Evolutionary conservation across 306 rosid species (phyloP).

Genomic region (Mimosa pudica): DNA sequence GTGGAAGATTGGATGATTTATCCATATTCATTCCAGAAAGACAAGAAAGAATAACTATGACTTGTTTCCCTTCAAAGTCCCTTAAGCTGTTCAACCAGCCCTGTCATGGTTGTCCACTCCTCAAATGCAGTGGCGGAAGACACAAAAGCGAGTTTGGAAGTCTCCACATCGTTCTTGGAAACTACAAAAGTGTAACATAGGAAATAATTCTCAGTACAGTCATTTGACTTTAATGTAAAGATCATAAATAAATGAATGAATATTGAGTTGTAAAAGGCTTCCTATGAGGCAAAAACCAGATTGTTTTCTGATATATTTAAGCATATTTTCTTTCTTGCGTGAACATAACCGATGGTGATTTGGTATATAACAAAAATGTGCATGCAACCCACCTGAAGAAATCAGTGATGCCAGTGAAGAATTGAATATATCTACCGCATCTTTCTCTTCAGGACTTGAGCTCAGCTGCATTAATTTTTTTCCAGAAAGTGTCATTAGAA

Average conservation of each 20-base stretch:
- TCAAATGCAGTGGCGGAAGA: slow-evolving; percentile 79
- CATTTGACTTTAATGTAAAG: background rate
- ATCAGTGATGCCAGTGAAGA: slow-evolving; percentile 79
- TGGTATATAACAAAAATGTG: background rate
- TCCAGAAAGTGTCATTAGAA: slow-evolving; percentile 38
- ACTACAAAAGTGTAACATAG: slow-evolving; percentile 49
- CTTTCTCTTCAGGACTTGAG: slow-evolving; percentile 78
- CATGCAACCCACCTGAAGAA: slow-evolving; percentile 67
- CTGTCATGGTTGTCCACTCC: slow-evolving; percentile 88
- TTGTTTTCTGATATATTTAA: slow-evolving; percentile 6
- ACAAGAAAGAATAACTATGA: slow-evolving; percentile 24
- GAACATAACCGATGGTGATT: slow-evolving; percentile 15
- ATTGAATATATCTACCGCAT: slow-evolving; percentile 76
- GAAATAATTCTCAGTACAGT: background rate
- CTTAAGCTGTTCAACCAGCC: slow-evolving; percentile 71
- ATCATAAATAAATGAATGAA: background rate
- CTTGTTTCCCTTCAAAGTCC: slow-evolving; percentile 58
- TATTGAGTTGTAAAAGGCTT: background rate
- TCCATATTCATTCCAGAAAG: slow-evolving; percentile 21
- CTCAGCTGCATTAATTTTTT: slow-evolving; percentile 68
- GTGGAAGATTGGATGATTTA: slow-evolving; percentile 31
- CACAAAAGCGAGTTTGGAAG: slow-evolving; percentile 89
- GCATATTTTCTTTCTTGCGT: slow-evolving; percentile 14
- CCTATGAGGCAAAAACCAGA: background rate
- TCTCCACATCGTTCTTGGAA: slow-evolving; percentile 66